Base-by-base conservation (phyloP, 441 rosid genomes). In the Euphorbia corollata region DNA sequence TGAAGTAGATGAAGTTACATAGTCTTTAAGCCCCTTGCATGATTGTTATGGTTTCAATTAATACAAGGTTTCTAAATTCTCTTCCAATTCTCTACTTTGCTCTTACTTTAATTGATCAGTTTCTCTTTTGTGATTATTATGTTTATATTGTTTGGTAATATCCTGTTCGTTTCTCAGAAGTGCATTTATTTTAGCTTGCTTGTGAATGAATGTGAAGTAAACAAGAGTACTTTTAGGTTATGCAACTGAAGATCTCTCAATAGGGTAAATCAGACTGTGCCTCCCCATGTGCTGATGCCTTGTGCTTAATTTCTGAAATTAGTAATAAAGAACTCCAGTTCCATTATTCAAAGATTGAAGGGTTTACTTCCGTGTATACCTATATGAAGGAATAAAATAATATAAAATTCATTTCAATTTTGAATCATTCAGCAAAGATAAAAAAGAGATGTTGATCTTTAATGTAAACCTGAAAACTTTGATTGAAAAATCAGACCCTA, bases 1-100 rank as follows among this genome's bases (percentile, higher is more conserved):
- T 59, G 70, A 45, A 57, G 27, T 45, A 58, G 36, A 30, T 45
- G 45, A 58, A 45, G 55, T 58, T 66, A 27, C 54, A 23, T 68
- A 43, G 43, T 16, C n/a, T 47, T 47, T 3, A 47, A 47, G 53
- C 53, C 53, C 18, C 18, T 16, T 47, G 6, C 18, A 15, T 16
- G 53, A 47, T 16, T 47, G 18, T 7, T 47, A 47, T 47, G 53
- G 53, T 47, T n/a, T 47, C 16, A 3, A 47, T 5, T 47, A 15
- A 43, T 47, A 47, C 16, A 47, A 15, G 23, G 20, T 53, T 53
- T 18, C 23, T 53, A 1, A 47, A 47, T 2, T 47, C 53, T 47
- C 53, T 47, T 19, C 16, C 18, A 6, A 13, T 19, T 43, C 3
- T 2, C 53, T 47, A 13, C 53, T 47, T 47, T 13, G 13, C 53